A percentile compares a stretch with the other conserved stretches of the same genome.
phyloP scores from a whole-genome alignment of 139 green algal genomes.

The Parachlorella kessleri region DNA sequence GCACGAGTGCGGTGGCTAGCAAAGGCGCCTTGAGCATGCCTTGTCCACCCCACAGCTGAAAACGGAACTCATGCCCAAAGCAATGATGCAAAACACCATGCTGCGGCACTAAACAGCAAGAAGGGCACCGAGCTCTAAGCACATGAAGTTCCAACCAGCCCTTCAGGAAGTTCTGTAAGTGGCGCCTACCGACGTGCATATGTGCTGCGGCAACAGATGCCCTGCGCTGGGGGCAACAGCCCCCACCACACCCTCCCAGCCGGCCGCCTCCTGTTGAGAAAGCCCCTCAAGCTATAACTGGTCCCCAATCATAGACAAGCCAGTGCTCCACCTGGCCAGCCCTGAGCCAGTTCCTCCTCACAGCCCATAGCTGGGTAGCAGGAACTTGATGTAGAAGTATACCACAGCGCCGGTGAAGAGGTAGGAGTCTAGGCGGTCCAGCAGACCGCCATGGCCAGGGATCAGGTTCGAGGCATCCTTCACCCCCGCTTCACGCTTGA shows the following conservation, averaged over 20 bases:
- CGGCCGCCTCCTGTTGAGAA: not conserved
- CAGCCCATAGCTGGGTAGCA: constrained; percentile 33
- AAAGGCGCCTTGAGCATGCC: too few species aligned
- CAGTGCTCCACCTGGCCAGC: not conserved
- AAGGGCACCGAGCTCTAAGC: too few species aligned
- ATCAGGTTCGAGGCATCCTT: constrained; percentile 97
- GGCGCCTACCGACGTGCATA: too few species aligned
- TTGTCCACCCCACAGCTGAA: too few species aligned
- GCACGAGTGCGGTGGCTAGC: too few species aligned
- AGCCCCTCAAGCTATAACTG: not conserved
- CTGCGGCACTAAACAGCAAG: too few species aligned
- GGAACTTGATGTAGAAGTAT: constrained; percentile 69
- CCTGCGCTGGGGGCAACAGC: too few species aligned
- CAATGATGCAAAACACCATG: too few species aligned
- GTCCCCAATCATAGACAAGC: not conserved
- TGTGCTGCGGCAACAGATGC: too few species aligned
- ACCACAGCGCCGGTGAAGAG: constrained; percentile 93
- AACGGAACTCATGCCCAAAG: too few species aligned
- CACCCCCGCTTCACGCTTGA: constrained; percentile 97
- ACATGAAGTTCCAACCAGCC: too few species aligned
- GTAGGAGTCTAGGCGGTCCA: constrained; percentile 97
- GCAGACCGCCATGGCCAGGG: constrained; percentile 94
- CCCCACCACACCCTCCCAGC: not conserved
- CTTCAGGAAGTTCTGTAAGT: too few species aligned
- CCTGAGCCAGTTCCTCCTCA: not conserved